A percentile compares a stretch with the other conserved stretches of the same genome.
Evolutionary conservation across 768 basidiomycete genomes (phyloP).

Genomic region (Neoboletus magnificus): DNA sequence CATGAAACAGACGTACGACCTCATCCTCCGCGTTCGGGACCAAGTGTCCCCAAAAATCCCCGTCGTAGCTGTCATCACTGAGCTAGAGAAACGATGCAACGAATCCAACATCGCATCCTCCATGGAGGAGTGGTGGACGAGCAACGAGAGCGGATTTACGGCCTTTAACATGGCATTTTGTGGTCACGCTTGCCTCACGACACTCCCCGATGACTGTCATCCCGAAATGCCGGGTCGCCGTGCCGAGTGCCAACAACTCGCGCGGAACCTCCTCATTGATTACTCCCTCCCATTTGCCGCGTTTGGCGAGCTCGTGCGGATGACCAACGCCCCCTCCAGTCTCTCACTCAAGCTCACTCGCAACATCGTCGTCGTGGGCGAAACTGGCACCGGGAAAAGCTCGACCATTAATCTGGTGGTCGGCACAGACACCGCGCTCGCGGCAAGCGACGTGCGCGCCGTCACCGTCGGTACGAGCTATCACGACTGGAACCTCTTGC

Average conservation of each 20-base stretch:
- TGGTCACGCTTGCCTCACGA: conserved; percentile 25
- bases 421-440: conserved; percentile 15
- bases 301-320: neutral
- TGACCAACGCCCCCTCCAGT: conserved; percentile 5
- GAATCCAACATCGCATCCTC: conserved; percentile 9
- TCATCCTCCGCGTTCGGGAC: conserved; percentile 17
- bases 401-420: conserved; percentile 19
- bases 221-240: conserved; percentile 18
- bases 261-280: conserved; percentile 21
- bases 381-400: conserved; percentile 31
- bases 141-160: neutral
- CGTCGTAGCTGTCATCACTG: conserved; percentile 26
- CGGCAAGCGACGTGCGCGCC: conserved; percentile 15
- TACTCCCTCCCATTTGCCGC: conserved; percentile 14
- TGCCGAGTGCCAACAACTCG: conserved; percentile 16
- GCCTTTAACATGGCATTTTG: conserved; percentile 14
- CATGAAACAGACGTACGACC: conserved; percentile 21
- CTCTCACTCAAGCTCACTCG: conserved; percentile 16
- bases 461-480: conserved; percentile 21
- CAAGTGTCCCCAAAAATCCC: conserved; percentile 19
- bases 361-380: conserved; percentile 40
- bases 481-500: conserved; percentile 21
- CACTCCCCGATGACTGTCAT: conserved; percentile 18
- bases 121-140: conserved; percentile 26
- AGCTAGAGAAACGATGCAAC: conserved; percentile 22